Evolutionary conservation across 1,284 basidiomycete genomes (phyloP).

Genomic region (Cerioporus squamosus): DNA sequence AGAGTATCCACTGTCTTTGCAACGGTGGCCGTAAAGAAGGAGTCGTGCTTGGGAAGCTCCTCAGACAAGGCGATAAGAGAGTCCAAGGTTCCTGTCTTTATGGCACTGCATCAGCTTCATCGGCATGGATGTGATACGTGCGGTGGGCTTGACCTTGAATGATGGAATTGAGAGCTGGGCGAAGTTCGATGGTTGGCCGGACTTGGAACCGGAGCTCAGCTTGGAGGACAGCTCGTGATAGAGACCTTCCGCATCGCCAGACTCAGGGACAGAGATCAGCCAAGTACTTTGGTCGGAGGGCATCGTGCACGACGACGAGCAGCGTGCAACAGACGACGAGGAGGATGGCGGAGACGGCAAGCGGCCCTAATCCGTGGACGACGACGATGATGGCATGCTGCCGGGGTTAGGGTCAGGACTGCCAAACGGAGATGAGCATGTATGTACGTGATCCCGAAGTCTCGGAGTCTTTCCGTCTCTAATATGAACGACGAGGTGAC

Average conservation of each 20-base stretch:
- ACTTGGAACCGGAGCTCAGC: conserved; percentile 60
- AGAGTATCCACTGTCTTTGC: conserved; percentile 96
- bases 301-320: conserved; percentile 46
- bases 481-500: neutral
- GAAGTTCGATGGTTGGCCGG: conserved; percentile 48
- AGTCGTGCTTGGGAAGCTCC: conserved; percentile 90
- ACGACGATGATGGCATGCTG: conserved; percentile 13
- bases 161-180: conserved; percentile 70
- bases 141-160: conserved; percentile 66
- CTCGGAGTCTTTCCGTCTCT: too few species aligned
- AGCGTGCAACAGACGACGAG: conserved; percentile 7
- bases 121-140: neutral
- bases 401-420: conserved; percentile 21
- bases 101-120: neutral
- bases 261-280: conserved; percentile 75
- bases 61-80: conserved; percentile 90
- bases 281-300: conserved; percentile 88
- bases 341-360: conserved; percentile 15
- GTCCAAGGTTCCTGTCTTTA: conserved; percentile 93
- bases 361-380: conserved; percentile 5
- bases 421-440: neutral
- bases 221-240: conserved; percentile 52
- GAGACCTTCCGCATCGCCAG: conserved; percentile 75
- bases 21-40: conserved; percentile 85
- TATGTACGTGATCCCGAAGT: neutral